Evolutionary conservation across 2,329 filamentous ascomycete genomes (phyloP).

Genomic region (Lojkania enalia): DNA sequence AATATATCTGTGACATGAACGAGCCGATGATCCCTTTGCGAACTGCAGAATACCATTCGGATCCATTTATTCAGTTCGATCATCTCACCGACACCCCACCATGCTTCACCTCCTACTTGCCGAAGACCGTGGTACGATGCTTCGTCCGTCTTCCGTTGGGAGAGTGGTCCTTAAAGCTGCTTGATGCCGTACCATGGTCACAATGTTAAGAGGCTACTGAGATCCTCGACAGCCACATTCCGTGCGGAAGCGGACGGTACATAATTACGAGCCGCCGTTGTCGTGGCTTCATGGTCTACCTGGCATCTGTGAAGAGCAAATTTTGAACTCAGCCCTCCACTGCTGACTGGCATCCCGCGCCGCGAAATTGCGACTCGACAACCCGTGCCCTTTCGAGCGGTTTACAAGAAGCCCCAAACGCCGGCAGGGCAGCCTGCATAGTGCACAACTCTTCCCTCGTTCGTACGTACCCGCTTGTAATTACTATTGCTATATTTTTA

Average conservation of each 20-base stretch:
- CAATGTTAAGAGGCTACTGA: not conserved
- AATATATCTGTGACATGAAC: no score
- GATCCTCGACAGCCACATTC: no score
- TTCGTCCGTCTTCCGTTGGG: not conserved
- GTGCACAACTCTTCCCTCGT: conserved; percentile 11
- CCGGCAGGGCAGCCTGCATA: conserved; percentile 15
- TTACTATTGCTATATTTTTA: conserved; percentile 10
- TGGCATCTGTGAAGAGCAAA: not conserved
- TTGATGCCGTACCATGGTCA: not conserved
- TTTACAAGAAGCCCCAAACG: conserved; percentile 14
- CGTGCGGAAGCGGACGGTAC: no score
- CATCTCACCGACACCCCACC: no score
- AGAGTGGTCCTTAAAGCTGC: not conserved
- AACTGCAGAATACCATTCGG: no score
- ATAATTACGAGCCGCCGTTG: no score
- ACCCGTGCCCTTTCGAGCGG: not conserved
- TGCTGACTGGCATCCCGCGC: not conserved
- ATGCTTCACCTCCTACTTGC: no score
- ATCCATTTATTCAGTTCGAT: no score
- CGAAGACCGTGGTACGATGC: no score
- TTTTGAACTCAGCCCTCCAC: not conserved
- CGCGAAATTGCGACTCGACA: conserved; percentile 33
- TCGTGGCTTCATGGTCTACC: no score
- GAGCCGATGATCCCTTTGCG: no score
- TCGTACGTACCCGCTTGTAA: conserved; percentile 24